These are phyloP conservation scores for Anacardium occidentale DNA, from an alignment of 345 rosid genomes.

Conservation along the genomic window DNA sequence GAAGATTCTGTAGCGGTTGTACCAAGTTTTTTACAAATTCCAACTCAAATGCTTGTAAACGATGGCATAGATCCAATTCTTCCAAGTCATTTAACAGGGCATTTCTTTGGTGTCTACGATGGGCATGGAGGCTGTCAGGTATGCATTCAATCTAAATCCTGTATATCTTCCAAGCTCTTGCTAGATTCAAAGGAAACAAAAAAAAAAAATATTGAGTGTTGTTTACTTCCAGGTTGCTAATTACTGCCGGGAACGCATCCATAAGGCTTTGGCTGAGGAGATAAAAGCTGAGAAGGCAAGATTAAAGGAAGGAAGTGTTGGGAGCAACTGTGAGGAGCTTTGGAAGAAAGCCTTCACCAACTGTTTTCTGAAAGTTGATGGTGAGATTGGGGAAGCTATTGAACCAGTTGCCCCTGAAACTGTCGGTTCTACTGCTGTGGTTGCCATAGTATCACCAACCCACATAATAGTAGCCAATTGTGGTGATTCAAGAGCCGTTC, in stretches of 20 bases:
- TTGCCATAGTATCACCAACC: constrained; percentile 53
- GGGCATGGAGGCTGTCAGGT: constrained; percentile 87
- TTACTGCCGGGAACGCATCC: constrained; percentile 62
- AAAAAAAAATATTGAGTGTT: not conserved
- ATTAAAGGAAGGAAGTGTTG: constrained; percentile 24
- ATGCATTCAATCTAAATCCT: constrained; percentile 11
- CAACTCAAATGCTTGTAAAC: constrained; percentile 29
- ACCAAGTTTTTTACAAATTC: constrained; percentile 52
- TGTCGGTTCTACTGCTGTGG: constrained; percentile 84
- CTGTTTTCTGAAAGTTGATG: constrained; percentile 64
- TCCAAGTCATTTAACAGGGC: constrained; percentile 29
- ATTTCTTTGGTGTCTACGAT: constrained; percentile 78
- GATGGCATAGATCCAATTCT: constrained; percentile 31
- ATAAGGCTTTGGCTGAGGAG: constrained; percentile 68
- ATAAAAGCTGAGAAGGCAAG: constrained; percentile 38
- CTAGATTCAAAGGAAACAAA: not conserved
- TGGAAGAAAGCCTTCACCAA: constrained; percentile 62
- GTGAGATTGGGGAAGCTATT: constrained; percentile 37
- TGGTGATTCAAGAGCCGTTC: constrained; percentile 85
- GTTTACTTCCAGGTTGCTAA: constrained; percentile 48
- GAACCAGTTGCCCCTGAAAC: constrained; percentile 56
- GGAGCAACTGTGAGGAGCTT: constrained; percentile 44
- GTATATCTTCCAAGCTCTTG: not conserved
- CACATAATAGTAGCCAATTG: constrained; percentile 68
- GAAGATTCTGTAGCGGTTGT: constrained; percentile 64